Percentiles rank a stretch among this genome's conserved stretches.
Evolutionary conservation across 2,329 filamentous ascomycete genomes (phyloP).

Genomic region (Aspergillus costaricaensis): DNA sequence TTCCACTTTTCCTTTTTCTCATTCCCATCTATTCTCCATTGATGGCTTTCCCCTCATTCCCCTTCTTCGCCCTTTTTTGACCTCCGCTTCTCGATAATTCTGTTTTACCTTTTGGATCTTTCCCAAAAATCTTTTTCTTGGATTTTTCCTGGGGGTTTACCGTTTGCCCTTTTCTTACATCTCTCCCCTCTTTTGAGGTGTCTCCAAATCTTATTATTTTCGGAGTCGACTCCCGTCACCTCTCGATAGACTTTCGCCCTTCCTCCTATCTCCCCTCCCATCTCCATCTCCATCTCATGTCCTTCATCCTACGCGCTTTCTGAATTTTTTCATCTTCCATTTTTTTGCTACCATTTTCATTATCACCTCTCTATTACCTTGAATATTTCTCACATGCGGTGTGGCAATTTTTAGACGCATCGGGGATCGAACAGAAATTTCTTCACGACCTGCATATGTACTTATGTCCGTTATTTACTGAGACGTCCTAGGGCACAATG

Average conservation of each 20-base stretch:
- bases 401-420: slow-evolving; percentile 3
- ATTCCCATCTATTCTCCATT: slow-evolving; percentile 11
- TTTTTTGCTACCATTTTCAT: neutral
- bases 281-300: slow-evolving; percentile 5
- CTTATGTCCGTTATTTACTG: slow-evolving; percentile 27
- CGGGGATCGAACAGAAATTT: slow-evolving; percentile 8
- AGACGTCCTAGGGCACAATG: slow-evolving; percentile 44
- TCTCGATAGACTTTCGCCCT: slow-evolving; percentile 5
- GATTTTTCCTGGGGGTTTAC: slow-evolving; percentile 1
- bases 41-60: slow-evolving; percentile 11
- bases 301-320: slow-evolving; percentile 10
- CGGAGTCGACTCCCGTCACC: slow-evolving; percentile 8
- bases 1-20: slow-evolving; percentile 5
- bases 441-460: slow-evolving; percentile 11
- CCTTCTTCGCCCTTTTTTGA: slow-evolving; percentile 4
- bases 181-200: slow-evolving; percentile 1
- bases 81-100: slow-evolving; percentile 1
- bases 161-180: neutral
- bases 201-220: slow-evolving; percentile 2
- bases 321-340: neutral
- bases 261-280: slow-evolving; percentile 10
- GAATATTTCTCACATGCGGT: slow-evolving; percentile 9
- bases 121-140: slow-evolving; percentile 7
- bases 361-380: slow-evolving; percentile 5
- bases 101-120: slow-evolving; percentile 3